A percentile compares a stretch with the other conserved stretches of the same genome.
These are phyloP conservation scores for Myxozyma monticola DNA, from an alignment of 805 yeast genomes.

Conservation along the genomic window DNA sequence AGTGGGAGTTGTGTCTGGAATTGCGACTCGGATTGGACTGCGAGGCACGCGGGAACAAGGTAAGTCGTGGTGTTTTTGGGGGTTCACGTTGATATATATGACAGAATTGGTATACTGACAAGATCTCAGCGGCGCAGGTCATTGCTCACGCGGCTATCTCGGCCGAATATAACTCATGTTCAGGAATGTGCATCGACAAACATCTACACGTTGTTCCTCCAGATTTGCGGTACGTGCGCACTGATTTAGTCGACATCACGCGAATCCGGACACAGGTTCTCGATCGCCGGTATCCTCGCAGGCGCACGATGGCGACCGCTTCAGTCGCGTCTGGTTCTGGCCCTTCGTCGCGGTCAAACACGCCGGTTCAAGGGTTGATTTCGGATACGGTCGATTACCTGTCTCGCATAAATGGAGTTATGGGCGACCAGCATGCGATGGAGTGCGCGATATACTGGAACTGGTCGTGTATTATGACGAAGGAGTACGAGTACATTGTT, in stretches of 20 bases:
- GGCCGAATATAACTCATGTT: constrained; percentile 4
- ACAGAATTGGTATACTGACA: too few relatives aligned
- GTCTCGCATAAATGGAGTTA: background rate
- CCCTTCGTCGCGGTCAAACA: background rate
- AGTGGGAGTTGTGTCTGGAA: background rate
- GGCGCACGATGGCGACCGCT: background rate
- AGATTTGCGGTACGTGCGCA: constrained; percentile 5
- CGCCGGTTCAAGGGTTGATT: background rate
- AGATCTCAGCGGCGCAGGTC: constrained; percentile 9
- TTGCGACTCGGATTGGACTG: background rate
- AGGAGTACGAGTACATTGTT: constrained; percentile 16
- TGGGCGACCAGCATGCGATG: constrained; percentile 4
- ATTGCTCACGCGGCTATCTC: constrained; percentile 16
- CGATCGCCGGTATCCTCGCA: background rate
- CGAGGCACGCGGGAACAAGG: background rate
- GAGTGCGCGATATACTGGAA: too few relatives aligned
- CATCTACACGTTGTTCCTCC: background rate
- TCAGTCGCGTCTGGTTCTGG: background rate
- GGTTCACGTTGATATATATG: too few relatives aligned
- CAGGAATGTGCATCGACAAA: constrained; percentile 13
- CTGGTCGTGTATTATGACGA: constrained; percentile 22
- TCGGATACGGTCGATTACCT: background rate
- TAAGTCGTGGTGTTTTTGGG: too few relatives aligned
- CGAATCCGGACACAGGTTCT: background rate
- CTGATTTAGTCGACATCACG: constrained; percentile 7